Conservation (phyloP, 1,284 basidiomycete genomes). For the Cutaneotrichosporon sp. region DNA sequence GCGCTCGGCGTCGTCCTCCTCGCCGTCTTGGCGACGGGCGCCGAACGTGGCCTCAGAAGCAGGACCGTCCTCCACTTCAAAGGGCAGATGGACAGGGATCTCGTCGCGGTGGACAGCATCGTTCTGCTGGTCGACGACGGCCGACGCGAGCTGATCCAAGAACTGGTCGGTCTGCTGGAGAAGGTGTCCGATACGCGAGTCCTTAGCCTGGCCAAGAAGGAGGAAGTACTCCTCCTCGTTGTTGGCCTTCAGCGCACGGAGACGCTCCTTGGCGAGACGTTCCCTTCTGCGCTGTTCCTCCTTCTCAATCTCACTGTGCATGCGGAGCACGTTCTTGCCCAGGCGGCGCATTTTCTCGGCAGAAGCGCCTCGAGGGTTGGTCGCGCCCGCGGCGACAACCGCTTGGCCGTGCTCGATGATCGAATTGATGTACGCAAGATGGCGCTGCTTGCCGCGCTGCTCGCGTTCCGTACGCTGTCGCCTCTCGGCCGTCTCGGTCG, state of each 20-base stretch:
- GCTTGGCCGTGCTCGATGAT: conserved; percentile 84
- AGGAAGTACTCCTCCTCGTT: conserved; percentile 99
- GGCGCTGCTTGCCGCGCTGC: conserved; percentile 89
- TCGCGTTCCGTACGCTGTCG: conserved; percentile 90
- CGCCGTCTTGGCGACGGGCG: conserved; percentile 63
- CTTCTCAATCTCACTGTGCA: conserved; percentile 53
- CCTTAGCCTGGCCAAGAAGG: conserved; percentile 98
- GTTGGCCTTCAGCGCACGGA: conserved; percentile 94
- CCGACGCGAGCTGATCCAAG: conserved; percentile 90
- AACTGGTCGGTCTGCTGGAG: conserved; percentile 91
- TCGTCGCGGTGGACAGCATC: conserved; percentile 55
- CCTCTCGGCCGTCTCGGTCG: conserved; percentile 84
- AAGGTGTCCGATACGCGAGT: conserved; percentile 96
- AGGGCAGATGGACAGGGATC: conserved; percentile 27
- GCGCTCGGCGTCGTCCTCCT: conserved; percentile 53
- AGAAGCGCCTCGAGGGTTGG: conserved; percentile 41
- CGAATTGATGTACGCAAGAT: conserved; percentile 84
- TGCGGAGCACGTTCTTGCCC: conserved; percentile 50
- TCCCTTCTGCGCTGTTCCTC: conserved; percentile 69
- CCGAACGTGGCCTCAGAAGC: conserved; percentile 87
- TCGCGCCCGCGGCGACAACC: conserved; percentile 55
- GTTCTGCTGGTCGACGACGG: conserved; percentile 89
- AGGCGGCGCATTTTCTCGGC: conserved; percentile 47
- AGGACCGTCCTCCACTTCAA: conserved; percentile 62
- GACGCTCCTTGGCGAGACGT: conserved; percentile 93